phyloP scores from a whole-genome alignment of 2,329 filamentous ascomycete genomes.

The Aspergillus udagawae region DNA sequence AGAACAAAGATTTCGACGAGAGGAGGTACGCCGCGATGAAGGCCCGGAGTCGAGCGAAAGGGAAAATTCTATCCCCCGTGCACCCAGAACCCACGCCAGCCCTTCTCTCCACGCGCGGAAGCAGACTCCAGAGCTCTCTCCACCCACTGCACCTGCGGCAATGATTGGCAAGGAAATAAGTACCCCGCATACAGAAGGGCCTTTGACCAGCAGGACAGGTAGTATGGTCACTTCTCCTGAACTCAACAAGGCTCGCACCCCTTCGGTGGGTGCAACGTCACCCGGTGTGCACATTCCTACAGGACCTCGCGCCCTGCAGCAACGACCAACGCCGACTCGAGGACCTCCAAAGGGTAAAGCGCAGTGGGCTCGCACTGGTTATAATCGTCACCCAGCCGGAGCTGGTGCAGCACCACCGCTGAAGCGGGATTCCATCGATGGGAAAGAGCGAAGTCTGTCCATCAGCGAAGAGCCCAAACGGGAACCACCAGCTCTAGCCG shows the following conservation, averaged over 20 bases:
- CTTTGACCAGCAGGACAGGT: slow-evolving; percentile 14
- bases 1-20: slow-evolving; percentile 24
- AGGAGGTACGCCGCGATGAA: slow-evolving; percentile 20
- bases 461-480: slow-evolving; percentile 16
- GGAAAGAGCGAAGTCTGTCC: slow-evolving; percentile 19
- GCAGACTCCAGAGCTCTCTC: slow-evolving; percentile 27
- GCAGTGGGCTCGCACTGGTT: slow-evolving; percentile 38
- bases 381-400: slow-evolving; percentile 21
- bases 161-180: slow-evolving; percentile 26
- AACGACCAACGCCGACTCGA: slow-evolving; percentile 28
- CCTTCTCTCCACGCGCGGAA: slow-evolving; percentile 15
- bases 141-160: slow-evolving; percentile 35
- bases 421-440: slow-evolving; percentile 32
- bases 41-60: slow-evolving; percentile 18
- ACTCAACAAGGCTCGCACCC: slow-evolving; percentile 19
- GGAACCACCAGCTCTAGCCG: slow-evolving; percentile 10
- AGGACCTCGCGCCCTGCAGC: slow-evolving; percentile 39
- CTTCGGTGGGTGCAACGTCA: slow-evolving; percentile 25
- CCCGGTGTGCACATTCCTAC: slow-evolving; percentile 36
- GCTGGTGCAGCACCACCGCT: slow-evolving; percentile 14
- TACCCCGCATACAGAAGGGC: slow-evolving; percentile 16
- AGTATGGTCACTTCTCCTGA: slow-evolving; percentile 24
- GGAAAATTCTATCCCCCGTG: slow-evolving; percentile 23
- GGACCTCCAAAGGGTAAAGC: slow-evolving; percentile 33
- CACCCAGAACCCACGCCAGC: slow-evolving; percentile 16